Percentiles rank a stretch among this genome's conserved stretches.
Evolutionary conservation across 148 eudicot genomes (phyloP).

Genomic region (Agrostemma githago): DNA sequence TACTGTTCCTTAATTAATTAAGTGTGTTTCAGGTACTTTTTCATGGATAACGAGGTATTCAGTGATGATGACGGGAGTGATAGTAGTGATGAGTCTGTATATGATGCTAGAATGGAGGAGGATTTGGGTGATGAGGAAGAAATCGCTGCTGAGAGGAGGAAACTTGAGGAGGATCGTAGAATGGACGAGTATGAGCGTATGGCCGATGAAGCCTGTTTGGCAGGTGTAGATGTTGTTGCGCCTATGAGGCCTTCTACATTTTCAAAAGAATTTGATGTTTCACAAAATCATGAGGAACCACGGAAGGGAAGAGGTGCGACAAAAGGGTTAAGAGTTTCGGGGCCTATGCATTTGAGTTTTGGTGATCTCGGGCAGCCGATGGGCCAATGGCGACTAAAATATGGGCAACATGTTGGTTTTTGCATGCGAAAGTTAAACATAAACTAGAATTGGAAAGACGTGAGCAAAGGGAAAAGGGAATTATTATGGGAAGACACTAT

Average conservation of each 20-base stretch:
- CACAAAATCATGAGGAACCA: not conserved
- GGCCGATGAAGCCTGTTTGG: not conserved
- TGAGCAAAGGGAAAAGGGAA: not conserved
- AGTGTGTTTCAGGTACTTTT: not conserved
- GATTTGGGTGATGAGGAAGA: not conserved
- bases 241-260: not conserved
- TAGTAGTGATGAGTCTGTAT: not conserved
- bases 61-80: not conserved
- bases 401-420: conserved; percentile 1
- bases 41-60: not conserved
- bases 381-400: not conserved
- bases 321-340: not conserved
- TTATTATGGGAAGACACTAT: conserved; percentile 7
- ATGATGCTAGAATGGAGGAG: not conserved
- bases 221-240: not conserved
- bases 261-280: not conserved
- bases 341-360: not conserved
- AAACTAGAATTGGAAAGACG: conserved; percentile 7
- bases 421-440: conserved; percentile 3
- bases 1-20: too few relatives aligned
- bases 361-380: not conserved
- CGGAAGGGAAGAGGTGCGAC: conserved; percentile 8
- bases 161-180: not conserved
- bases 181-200: not conserved
- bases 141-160: not conserved